Evolutionary conservation across 78 protist genomes (phyloP).

Genomic region (Capsaspora owczarzaki): DNA sequence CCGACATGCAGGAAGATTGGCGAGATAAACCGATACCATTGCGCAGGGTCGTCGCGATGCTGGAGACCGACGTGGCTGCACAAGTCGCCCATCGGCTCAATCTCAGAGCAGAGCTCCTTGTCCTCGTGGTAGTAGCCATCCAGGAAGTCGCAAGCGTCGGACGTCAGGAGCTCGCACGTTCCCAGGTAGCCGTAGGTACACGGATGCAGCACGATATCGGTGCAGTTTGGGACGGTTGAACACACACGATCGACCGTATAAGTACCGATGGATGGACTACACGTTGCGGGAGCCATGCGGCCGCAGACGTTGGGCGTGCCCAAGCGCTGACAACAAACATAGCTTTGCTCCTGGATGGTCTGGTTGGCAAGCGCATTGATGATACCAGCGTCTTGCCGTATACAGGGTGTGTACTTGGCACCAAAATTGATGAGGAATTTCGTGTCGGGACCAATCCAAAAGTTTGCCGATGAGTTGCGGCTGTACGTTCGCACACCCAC

Average conservation of each 20-base stretch:
- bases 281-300: too few species aligned
- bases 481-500: background rate
- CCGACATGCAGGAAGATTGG: slow-evolving; percentile 44
- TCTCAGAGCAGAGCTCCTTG: slow-evolving; percentile 7
- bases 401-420: slow-evolving; percentile 25
- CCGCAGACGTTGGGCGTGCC: too few species aligned
- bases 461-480: background rate
- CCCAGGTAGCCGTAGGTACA: background rate
- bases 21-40: slow-evolving; percentile 32
- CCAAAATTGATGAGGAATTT: background rate
- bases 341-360: too few species aligned
- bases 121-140: background rate
- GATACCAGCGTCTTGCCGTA: background rate
- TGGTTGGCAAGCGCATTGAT: background rate
- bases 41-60: slow-evolving; percentile 23
- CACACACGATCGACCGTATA: background rate
- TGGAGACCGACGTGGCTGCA: background rate
- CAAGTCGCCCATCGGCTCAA: background rate
- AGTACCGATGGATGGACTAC: too few species aligned
- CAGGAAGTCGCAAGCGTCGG: background rate
- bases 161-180: background rate
- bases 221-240: background rate
- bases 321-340: too few species aligned
- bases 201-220: background rate
- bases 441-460: slow-evolving; percentile 34